These are phyloP conservation scores for Quercus dentata DNA, from an alignment of 306 rosid genomes.

Conservation along the genomic window DNA sequence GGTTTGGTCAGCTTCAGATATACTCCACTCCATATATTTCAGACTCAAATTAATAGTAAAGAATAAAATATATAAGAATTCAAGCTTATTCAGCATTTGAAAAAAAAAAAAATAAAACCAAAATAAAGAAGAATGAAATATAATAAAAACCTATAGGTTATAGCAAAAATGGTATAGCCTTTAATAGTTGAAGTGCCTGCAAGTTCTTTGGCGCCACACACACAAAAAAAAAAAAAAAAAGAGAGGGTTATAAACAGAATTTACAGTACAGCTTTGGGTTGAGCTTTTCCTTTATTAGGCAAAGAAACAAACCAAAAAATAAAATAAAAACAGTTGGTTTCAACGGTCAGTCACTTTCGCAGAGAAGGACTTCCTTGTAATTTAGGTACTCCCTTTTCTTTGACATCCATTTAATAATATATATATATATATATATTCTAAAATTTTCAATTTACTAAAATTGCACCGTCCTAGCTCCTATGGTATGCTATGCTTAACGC, in stretches of 20 bases:
- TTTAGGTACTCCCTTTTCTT: constrained; percentile 26
- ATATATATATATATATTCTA: not conserved
- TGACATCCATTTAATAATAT: not conserved
- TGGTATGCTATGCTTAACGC: too few relatives aligned
- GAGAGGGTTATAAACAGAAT: not conserved
- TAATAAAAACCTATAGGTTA: too few relatives aligned
- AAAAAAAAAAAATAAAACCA: too few relatives aligned
- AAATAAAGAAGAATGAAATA: too few relatives aligned
- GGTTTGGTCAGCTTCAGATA: not conserved
- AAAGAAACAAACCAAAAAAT: constrained; percentile 18
- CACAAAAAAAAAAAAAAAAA: not conserved
- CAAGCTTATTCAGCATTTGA: too few relatives aligned
- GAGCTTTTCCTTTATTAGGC: constrained; percentile 8
- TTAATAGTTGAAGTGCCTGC: too few relatives aligned
- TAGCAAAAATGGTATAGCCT: too few relatives aligned
- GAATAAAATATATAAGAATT: too few relatives aligned
- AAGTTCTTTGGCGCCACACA: not conserved
- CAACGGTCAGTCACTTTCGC: constrained; percentile 38
- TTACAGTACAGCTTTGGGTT: not conserved
- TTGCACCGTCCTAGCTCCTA: not conserved
- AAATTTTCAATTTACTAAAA: constrained; percentile 13
- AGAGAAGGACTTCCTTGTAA: constrained; percentile 25
- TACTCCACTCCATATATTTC: not conserved
- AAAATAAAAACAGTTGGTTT: constrained; percentile 33
- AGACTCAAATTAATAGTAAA: not conserved